Percentiles rank a stretch among this genome's conserved stretches.
Evolutionary conservation across 83 land plant species (phyloP).

Genomic region (Picea engelmannii): DNA sequence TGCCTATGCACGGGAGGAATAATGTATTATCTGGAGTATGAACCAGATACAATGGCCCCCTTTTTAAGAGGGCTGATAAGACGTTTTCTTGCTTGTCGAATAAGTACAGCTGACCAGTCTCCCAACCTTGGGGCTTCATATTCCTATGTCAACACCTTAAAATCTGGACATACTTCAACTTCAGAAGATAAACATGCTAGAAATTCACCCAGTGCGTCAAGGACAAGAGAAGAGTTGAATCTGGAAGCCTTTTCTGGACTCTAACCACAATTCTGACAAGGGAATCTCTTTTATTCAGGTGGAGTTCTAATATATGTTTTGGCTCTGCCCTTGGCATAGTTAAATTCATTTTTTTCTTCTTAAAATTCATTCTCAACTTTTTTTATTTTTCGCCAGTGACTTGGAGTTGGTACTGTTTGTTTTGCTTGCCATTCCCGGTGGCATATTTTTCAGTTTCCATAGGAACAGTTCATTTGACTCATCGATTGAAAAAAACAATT

Average conservation of each 20-base stretch:
- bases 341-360: background rate
- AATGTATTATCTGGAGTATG: conserved; percentile 91
- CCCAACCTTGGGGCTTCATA: conserved; percentile 49
- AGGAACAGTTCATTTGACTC: background rate
- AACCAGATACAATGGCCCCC: conserved; percentile 98
- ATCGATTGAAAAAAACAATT: background rate
- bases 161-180: conserved; percentile 33
- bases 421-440: background rate
- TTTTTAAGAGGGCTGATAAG: conserved; percentile 80
- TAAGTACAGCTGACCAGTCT: conserved; percentile 66
- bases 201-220: conserved; percentile 7
- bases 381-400: background rate
- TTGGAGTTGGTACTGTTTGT: background rate
- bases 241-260: conserved; percentile 75
- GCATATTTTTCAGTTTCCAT: background rate
- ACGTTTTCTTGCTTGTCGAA: conserved; percentile 82
- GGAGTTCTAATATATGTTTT: background rate
- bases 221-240: conserved; percentile 48
- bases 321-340: background rate
- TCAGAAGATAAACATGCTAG: conserved; percentile 23
- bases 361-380: conserved; percentile 1
- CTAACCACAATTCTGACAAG: conserved; percentile 6
- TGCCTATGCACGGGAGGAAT: conserved; percentile 93
- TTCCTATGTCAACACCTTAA: conserved; percentile 55
- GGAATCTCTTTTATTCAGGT: background rate